Conservation (phyloP, 768 basidiomycete genomes). For the Rubroboletus pulcherrimus region DNA sequence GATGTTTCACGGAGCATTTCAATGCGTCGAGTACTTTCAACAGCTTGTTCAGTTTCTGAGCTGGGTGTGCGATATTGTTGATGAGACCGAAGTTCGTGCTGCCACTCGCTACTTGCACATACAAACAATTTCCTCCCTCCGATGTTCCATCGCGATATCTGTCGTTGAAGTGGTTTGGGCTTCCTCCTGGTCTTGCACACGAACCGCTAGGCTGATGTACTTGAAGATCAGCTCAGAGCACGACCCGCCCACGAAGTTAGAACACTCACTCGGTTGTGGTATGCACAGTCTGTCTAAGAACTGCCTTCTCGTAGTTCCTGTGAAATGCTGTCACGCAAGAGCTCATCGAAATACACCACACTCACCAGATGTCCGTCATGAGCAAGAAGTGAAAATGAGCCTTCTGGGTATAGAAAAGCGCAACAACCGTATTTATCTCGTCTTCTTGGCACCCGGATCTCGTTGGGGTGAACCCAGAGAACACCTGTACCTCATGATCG, state of each 20-base stretch:
- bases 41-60: neutral
- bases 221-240: neutral
- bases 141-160: neutral
- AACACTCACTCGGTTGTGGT: neutral
- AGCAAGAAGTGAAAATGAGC: constrained; percentile 11
- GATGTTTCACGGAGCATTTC: constrained; percentile 1
- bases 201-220: neutral
- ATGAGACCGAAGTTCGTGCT: neutral
- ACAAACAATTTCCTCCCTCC: constrained; percentile 1
- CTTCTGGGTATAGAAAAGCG: neutral
- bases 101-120: neutral
- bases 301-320: constrained; percentile 1
- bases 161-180: neutral
- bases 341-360: neutral
- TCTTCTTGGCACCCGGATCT: neutral
- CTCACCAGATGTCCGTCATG: constrained; percentile 11
- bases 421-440: neutral
- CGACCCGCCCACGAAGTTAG: rapidly evolving
- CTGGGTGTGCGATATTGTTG: neutral
- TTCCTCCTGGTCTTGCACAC: neutral
- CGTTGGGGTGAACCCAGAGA: neutral
- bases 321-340: neutral
- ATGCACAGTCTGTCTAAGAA: neutral
- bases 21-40: neutral
- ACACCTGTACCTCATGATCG: neutral